Evolutionary conservation across 2,329 filamentous ascomycete genomes (phyloP), one percentile per base, ranked within the genome.

Genomic region (Ophiocordyceps camponoti-saundersi): DNA sequence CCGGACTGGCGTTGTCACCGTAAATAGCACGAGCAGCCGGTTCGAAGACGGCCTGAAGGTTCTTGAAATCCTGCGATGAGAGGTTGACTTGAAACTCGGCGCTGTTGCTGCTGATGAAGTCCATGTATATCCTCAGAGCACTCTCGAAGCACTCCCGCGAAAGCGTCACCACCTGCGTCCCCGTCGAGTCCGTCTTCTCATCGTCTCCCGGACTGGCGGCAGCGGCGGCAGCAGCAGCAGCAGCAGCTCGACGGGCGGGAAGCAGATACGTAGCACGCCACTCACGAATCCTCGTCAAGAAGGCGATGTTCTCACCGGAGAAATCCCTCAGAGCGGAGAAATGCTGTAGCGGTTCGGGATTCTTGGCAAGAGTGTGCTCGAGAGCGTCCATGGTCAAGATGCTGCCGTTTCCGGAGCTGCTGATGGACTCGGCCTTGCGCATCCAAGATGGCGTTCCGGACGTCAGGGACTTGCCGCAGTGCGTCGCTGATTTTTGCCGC

Each of bases 1-100:
- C 66, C 20, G 66, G 59, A 7, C 63, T 56, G 2, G 55, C 52
- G 47, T 60, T 59, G 44, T 65, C 57, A 46, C 69, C 65, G 52
- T 63, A 62, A 50, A 72, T 52, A 55, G 66, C 59, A 54, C 69
- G 54, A 46, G 75, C 71, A 0, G 76, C 69, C 4, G 58, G 55
- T 51, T 76, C 73, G 51, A 84, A 83, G 18, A 80, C 61, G 3
- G 53, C 55, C 41, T 79, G 70, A 1, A 83, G 68, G 32, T 65
- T 65, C 49, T 66, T 67, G 46, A 75, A 70, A 40, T 79, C 70
- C 18, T 66, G 59, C 2, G 72, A 75, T 2, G 78, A 76, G 32
- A 84, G 67, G 56, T 84, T 84, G 61, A 84, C 69, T 42, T 78
- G 78, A 52, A 83, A 82, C 48, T 78, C 73, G 48, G 80, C 79